Evolutionary conservation across 225 moss, liverwort and hornwort genomes (phyloP).

Genomic region (Physcomitrellopsis africana): DNA sequence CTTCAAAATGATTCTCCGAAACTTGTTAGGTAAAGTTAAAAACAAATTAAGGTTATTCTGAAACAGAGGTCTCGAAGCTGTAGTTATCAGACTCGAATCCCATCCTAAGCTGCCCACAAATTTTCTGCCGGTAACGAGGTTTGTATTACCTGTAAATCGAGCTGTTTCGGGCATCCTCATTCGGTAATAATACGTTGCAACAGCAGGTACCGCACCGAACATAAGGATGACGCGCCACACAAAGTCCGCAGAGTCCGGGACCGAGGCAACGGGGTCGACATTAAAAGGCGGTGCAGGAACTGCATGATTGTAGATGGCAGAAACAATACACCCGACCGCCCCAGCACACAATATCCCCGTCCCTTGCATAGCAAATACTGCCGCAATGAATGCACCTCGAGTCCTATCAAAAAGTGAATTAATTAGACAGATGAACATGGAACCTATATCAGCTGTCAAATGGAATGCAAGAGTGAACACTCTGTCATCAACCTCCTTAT

Average conservation of each 20-base stretch:
- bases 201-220: slow-evolving; percentile 53
- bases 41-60: too few species aligned
- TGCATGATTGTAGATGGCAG: slow-evolving; percentile 46
- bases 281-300: slow-evolving; percentile 31
- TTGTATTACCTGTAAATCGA: slow-evolving; percentile 44
- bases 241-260: slow-evolving; percentile 51
- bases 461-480: not conserved
- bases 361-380: slow-evolving; percentile 70
- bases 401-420: slow-evolving; percentile 25
- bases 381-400: slow-evolving; percentile 66
- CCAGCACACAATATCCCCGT: slow-evolving; percentile 59
- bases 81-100: too few species aligned
- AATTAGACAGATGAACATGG: not conserved
- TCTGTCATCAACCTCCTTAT: not conserved
- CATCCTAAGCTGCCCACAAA: too few species aligned
- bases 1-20: too few species aligned
- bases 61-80: too few species aligned
- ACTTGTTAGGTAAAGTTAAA: too few species aligned
- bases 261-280: slow-evolving; percentile 25
- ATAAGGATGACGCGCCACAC: slow-evolving; percentile 63
- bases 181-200: slow-evolving; percentile 54
- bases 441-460: not conserved
- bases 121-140: too few species aligned
- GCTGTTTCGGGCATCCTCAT: slow-evolving; percentile 74
- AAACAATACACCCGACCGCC: slow-evolving; percentile 46